A percentile compares a stretch with the other conserved stretches of the same genome.
Evolutionary conservation across 1,284 basidiomycete genomes (phyloP).

Genomic region (Coriolopsis trogii): DNA sequence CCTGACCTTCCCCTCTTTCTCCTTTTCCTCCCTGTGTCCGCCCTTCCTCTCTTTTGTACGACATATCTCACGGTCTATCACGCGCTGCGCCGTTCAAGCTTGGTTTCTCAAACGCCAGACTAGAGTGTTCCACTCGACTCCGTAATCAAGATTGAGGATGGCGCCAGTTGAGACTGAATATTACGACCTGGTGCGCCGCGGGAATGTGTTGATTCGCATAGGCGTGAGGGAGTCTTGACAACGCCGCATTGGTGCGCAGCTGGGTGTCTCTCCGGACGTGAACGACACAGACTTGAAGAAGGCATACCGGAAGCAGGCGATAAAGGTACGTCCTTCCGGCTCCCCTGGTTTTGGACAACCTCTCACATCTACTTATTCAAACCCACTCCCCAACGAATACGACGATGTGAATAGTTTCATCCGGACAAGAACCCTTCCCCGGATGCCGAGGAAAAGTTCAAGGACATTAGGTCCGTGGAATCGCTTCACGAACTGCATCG

Average conservation of each 20-base stretch:
- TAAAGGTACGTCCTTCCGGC: slow-evolving; percentile 63
- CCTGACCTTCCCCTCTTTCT: slow-evolving; percentile 4
- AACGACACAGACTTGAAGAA: slow-evolving; percentile 87
- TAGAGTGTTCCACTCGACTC: no score
- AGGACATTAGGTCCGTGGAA: slow-evolving; percentile 77
- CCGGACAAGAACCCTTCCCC: slow-evolving; percentile 91
- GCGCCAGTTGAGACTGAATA: slow-evolving; percentile 53
- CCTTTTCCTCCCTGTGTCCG: no score
- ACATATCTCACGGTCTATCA: not conserved
- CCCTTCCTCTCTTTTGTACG: no score
- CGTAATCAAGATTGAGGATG: slow-evolving; percentile 30
- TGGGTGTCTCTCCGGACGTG: slow-evolving; percentile 52
- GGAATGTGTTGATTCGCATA: not conserved
- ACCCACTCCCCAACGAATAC: not conserved
- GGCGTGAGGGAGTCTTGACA: slow-evolving; percentile 1
- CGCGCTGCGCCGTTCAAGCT: not conserved
- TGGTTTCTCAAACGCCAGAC: no score
- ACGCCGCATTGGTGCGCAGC: slow-evolving; percentile 31
- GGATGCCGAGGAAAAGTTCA: slow-evolving; percentile 92
- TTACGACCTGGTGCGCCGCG: slow-evolving; percentile 46
- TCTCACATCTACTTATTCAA: not conserved
- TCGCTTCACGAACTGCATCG: not conserved
- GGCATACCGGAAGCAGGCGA: slow-evolving; percentile 93
- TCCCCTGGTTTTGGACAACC: not conserved
- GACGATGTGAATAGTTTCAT: slow-evolving; percentile 65